A percentile compares a stretch with the other conserved stretches of the same genome.
Conservation (phyloP, 108 stramenopile species). For the Fistulifera pelliculosa region DNA sequence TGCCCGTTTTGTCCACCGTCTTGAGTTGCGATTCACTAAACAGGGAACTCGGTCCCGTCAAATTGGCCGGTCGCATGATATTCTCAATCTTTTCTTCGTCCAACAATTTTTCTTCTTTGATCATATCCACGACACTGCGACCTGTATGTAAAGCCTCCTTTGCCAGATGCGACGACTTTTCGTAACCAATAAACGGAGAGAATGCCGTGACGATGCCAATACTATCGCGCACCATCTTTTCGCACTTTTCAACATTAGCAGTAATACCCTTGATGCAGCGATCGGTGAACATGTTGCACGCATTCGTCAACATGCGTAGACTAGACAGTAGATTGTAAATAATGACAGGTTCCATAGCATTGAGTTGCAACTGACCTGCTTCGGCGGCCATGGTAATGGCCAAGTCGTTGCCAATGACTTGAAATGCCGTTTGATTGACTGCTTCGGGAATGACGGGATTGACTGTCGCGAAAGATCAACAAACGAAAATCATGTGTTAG, state of each 20-base stretch:
- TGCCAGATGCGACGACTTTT: slow-evolving; percentile 13
- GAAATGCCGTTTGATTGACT: slow-evolving; percentile 52
- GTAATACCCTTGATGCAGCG: slow-evolving; percentile 41
- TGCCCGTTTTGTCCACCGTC: too few relatives aligned
- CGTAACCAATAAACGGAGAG: slow-evolving; percentile 17
- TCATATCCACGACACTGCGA: slow-evolving; percentile 15
- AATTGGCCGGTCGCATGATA: slow-evolving; percentile 10
- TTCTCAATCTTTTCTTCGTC: slow-evolving; percentile 7
- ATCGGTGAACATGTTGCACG: slow-evolving; percentile 36
- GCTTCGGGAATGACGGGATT: slow-evolving; percentile 78
- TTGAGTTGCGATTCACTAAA: slow-evolving; percentile 1
- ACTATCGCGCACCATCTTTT: slow-evolving; percentile 10
- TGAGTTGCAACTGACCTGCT: slow-evolving; percentile 65
- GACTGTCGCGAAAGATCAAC: slow-evolving; percentile 36
- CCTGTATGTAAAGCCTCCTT: slow-evolving; percentile 16
- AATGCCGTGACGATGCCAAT: slow-evolving; percentile 20
- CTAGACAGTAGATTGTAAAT: slow-evolving; percentile 35
- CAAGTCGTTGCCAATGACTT: slow-evolving; percentile 62
- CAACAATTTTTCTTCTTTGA: slow-evolving; percentile 9
- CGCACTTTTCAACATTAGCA: slow-evolving; percentile 27
- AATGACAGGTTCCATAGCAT: slow-evolving; percentile 69
- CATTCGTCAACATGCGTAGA: slow-evolving; percentile 44
- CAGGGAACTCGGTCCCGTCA: slow-evolving; percentile 15
- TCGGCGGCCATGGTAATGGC: slow-evolving; percentile 51
- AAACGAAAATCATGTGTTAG: neutral